Evolutionary conservation across 2,329 filamentous ascomycete species (phyloP).

Genomic region (Gnomoniopsis smithogilvyi): DNA sequence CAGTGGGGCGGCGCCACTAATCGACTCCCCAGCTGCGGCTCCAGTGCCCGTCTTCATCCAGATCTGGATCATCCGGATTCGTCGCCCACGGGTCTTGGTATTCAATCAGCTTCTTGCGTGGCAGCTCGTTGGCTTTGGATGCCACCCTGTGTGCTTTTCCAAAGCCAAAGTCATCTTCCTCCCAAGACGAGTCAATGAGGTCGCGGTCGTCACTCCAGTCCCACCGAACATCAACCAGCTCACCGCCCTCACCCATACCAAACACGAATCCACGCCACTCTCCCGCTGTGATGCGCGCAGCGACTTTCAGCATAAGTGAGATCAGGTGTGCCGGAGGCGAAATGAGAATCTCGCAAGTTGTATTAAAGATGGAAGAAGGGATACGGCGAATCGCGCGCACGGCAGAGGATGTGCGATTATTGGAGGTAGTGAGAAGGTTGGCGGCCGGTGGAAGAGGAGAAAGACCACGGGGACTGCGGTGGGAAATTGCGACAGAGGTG

Average conservation of each 20-base stretch:
- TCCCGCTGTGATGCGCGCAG: conserved; percentile 67
- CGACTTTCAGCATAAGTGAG: conserved; percentile 75
- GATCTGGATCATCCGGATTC: conserved; percentile 17
- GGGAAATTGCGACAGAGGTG: conserved; percentile 40
- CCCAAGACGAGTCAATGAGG: conserved; percentile 39
- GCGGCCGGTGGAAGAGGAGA: conserved; percentile 67
- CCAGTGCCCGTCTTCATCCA: conserved; percentile 22
- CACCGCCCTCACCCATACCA: conserved; percentile 50
- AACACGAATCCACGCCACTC: conserved; percentile 60
- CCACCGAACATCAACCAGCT: conserved; percentile 57
- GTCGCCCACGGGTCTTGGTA: conserved; percentile 20
- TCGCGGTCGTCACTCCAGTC: conserved; percentile 51
- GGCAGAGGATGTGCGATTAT: conserved; percentile 30
- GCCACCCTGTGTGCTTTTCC: conserved; percentile 1
- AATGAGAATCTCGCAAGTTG: conserved; percentile 73
- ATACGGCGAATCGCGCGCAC: conserved; percentile 48
- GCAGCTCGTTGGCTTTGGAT: conserved; percentile 12
- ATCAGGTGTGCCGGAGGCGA: conserved; percentile 79
- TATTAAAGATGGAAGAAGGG: conserved; percentile 66
- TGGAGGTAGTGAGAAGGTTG: conserved; percentile 53
- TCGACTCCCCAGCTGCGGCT: conserved; percentile 32
- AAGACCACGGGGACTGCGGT: conserved; percentile 49
- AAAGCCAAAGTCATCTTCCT: conserved; percentile 52
- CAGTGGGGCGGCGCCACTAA: conserved; percentile 18
- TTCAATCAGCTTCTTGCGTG: conserved; percentile 12